Evolutionary conservation across 106 monocot genomes (phyloP).

Genomic region (Dioscorea alata): DNA sequence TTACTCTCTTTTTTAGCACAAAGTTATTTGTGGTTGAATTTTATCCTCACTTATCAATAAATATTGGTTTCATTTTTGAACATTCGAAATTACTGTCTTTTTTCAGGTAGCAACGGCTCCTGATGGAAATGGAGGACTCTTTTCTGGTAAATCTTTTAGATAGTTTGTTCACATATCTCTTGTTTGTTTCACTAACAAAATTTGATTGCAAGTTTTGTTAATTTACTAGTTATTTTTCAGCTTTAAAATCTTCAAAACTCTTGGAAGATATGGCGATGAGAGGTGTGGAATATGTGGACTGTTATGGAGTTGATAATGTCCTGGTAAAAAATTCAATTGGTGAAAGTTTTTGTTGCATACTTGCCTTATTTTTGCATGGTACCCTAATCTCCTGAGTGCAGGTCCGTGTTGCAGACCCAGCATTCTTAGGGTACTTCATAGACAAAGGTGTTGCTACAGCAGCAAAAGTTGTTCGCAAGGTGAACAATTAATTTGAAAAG

Average conservation of each 20-base stretch:
- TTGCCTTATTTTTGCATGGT: neutral
- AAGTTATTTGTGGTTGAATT: no score
- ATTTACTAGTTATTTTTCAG: constrained; percentile 25
- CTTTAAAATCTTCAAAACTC: constrained; percentile 74
- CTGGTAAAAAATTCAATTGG: constrained; percentile 45
- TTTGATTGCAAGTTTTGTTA: no score
- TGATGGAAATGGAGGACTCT: constrained; percentile 98
- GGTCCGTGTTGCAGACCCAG: constrained; percentile 99
- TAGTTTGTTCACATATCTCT: no score
- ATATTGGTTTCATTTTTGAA: no score
- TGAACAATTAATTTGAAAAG: constrained; percentile 1
- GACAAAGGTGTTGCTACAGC: constrained; percentile 91
- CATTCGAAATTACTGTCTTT: no score
- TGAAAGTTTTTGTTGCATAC: neutral
- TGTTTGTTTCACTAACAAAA: no score
- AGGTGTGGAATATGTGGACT: constrained; percentile 89
- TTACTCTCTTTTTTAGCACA: no score
- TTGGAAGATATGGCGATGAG: constrained; percentile 95
- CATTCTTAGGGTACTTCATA: constrained; percentile 92
- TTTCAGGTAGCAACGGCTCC: constrained; percentile 92
- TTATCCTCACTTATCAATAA: no score
- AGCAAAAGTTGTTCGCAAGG: constrained; percentile 98
- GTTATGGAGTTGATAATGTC: constrained; percentile 98
- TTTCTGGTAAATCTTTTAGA: constrained; percentile 53
- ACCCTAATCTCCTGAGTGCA: constrained; percentile 23